phyloP scores from a whole-genome alignment of 2,329 filamentous ascomycete genomes.

The Aspergillus melleus region DNA sequence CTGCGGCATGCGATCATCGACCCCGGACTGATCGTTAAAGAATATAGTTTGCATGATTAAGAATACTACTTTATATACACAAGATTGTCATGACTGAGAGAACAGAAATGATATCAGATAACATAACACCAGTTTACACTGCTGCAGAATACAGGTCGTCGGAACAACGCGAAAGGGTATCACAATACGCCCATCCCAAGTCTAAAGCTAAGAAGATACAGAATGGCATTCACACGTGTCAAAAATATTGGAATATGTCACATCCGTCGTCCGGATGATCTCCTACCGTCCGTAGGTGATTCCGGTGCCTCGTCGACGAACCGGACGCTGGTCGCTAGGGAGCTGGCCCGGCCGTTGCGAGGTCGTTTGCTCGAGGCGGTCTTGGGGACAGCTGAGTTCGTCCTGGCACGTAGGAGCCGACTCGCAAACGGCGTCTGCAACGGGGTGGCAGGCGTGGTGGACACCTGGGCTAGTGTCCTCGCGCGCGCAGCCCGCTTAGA shows the following conservation, averaged over 20 bases:
- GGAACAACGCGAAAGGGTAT: slow-evolving; percentile 10
- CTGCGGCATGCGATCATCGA: slow-evolving; percentile 4
- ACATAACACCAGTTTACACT: background rate
- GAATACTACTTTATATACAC: slow-evolving; percentile 3
- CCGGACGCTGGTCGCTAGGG: slow-evolving; percentile 40
- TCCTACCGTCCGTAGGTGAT: slow-evolving; percentile 41
- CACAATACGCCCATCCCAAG: slow-evolving; percentile 5
- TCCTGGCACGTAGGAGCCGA: slow-evolving; percentile 32
- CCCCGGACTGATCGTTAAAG: background rate
- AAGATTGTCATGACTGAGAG: background rate
- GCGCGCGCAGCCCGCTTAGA: slow-evolving; percentile 48
- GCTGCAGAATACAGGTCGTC: slow-evolving; percentile 5
- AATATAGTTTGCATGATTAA: background rate
- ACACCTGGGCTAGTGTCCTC: slow-evolving; percentile 41
- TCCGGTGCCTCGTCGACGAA: slow-evolving; percentile 44
- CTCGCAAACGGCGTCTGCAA: slow-evolving; percentile 46
- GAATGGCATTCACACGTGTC: slow-evolving; percentile 1
- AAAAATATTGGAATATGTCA: background rate
- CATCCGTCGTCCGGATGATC: slow-evolving; percentile 34
- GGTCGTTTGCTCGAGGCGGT: slow-evolving; percentile 26
- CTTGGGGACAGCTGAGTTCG: slow-evolving; percentile 18
- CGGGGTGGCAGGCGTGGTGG: slow-evolving; percentile 48
- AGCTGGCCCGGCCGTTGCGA: slow-evolving; percentile 27
- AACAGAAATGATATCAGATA: background rate
- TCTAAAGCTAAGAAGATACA: slow-evolving; percentile 8